phyloP scores from a whole-genome alignment of 2,329 filamentous ascomycete species.

The Phoma sp. region DNA sequence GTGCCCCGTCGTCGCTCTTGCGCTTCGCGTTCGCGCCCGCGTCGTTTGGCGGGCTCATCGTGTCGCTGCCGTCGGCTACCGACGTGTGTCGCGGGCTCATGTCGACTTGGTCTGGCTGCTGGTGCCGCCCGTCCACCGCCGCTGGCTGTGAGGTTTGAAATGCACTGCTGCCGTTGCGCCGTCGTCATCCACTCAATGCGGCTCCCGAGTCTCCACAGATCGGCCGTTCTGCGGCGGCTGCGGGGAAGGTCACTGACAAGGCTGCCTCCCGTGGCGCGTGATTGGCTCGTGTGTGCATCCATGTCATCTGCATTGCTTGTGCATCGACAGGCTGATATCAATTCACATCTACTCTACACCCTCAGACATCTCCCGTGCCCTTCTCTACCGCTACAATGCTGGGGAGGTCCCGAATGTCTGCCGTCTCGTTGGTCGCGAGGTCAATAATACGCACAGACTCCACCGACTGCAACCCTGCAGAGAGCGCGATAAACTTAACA shows the following conservation, averaged over 20 bases:
- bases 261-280: no score
- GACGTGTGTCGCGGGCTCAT: constrained; percentile 16
- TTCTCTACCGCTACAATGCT: constrained; percentile 61
- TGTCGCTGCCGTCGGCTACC: constrained; percentile 36
- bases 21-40: constrained; percentile 46
- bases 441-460: constrained; percentile 79
- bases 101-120: background rate
- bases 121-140: constrained; percentile 7
- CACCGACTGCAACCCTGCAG: constrained; percentile 70
- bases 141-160: background rate
- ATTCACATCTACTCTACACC: background rate
- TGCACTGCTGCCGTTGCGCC: background rate
- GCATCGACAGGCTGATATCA: background rate
- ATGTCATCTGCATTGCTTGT: constrained; percentile 8
- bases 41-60: constrained; percentile 44
- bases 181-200: background rate
- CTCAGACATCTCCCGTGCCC: background rate
- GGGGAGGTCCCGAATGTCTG: constrained; percentile 78
- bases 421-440: constrained; percentile 75
- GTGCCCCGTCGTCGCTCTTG: constrained; percentile 52
- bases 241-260: constrained; percentile 5
- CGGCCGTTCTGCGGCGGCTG: no score
- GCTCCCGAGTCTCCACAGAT: constrained; percentile 14
- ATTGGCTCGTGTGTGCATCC: constrained; percentile 5
- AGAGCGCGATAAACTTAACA: constrained; percentile 73